A percentile compares a stretch with the other conserved stretches of the same genome.
Conservation (phyloP, 768 basidiomycete genomes). For the Boletus reticuloceps region DNA sequence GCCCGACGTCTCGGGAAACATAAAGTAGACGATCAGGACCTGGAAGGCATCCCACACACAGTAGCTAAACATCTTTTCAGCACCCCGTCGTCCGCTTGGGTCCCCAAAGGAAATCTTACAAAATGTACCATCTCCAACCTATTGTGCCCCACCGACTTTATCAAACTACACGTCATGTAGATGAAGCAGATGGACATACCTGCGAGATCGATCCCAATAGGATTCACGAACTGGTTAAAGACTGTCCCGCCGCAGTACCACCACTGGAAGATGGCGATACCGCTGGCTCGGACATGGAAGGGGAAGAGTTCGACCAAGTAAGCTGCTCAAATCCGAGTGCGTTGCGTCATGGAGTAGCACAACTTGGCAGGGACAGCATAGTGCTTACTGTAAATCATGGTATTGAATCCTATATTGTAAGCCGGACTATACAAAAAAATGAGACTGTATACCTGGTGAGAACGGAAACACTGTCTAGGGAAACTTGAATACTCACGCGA, state of each 20-base stretch:
- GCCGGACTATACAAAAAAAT: conserved; percentile 18
- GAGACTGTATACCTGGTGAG: conserved; percentile 3
- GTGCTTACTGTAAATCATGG: conserved; percentile 9
- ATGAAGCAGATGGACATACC: neutral
- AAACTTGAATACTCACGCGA: conserved; percentile 4
- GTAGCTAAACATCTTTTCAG: conserved; percentile 8
- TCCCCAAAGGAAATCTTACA: conserved; percentile 3
- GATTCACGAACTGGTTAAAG: conserved; percentile 11
- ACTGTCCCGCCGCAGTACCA: conserved; percentile 40
- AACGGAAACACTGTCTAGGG: neutral
- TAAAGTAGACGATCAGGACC: conserved; percentile 12
- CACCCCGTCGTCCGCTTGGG: fast-evolving
- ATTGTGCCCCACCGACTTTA: neutral
- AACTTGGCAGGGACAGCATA: too few species aligned
- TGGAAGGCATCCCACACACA: conserved; percentile 15
- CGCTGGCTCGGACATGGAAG: conserved; percentile 57
- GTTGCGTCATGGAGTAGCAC: neutral
- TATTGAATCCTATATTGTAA: conserved; percentile 11
- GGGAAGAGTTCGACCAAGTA: conserved; percentile 61
- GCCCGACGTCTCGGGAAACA: conserved; percentile 22
- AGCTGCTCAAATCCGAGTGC: neutral
- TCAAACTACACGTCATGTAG: neutral
- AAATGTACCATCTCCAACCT: conserved; percentile 18
- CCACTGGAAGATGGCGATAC: conserved; percentile 60
- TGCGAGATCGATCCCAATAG: conserved; percentile 12